Evolutionary conservation across 768 basidiomycete genomes (phyloP).

Genomic region (Trametes cingulata): DNA sequence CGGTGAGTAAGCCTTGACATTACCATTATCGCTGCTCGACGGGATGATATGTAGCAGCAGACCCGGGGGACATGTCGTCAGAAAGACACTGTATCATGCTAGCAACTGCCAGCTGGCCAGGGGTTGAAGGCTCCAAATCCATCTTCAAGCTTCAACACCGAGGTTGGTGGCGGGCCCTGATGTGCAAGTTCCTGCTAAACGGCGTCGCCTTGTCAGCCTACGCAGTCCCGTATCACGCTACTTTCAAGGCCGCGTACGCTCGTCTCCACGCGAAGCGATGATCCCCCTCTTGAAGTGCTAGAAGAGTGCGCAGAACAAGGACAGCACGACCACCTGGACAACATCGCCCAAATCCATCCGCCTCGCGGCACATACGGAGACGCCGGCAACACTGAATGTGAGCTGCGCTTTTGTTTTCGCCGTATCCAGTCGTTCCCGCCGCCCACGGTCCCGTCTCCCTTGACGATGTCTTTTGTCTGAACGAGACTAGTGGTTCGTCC

Average conservation of each 20-base stretch:
- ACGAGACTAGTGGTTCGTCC: not conserved
- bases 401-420: slow-evolving; percentile 5
- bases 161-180: too few species aligned
- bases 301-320: not conserved
- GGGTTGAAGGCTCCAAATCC: too few species aligned
- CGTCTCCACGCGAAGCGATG: not conserved
- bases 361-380: not conserved
- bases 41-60: too few species aligned
- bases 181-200: too few species aligned
- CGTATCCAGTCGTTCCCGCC: not conserved
- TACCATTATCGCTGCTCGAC: too few species aligned
- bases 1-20: too few species aligned
- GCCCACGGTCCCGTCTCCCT: not conserved
- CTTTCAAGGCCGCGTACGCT: not conserved
- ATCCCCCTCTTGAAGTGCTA: not conserved
- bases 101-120: too few species aligned
- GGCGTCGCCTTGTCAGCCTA: too few species aligned
- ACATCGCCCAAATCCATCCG: not conserved
- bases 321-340: not conserved
- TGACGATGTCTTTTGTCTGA: slow-evolving; percentile 12
- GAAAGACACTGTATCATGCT: too few species aligned
- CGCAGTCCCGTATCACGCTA: too few species aligned
- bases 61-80: too few species aligned
- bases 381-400: not conserved
- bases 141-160: too few species aligned